Base-by-base conservation (phyloP, 345 rosid genomes). In the Acer saccharum region DNA sequence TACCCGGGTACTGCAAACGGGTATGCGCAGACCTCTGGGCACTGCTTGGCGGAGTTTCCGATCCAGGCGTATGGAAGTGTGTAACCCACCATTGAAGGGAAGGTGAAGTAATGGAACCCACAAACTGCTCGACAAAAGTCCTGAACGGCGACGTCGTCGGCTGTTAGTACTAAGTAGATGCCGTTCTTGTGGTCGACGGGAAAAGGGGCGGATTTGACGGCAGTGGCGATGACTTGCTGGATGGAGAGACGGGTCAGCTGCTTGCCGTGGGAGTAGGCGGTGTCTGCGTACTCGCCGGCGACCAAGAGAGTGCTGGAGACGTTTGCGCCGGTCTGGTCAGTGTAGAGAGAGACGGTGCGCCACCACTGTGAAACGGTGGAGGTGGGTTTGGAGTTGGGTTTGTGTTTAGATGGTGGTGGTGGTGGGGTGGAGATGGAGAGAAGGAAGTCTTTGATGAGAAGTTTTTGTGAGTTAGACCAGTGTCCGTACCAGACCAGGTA, bases 1-100 rank as follows among this genome's bases (percentile, higher is more conserved):
- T 96, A 96, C 0, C 86, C 95, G 1, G 99, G 99, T 6, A 96
- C 83, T 16, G 98, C 99, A 25, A 96, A 96, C 0, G 99, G 98
- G 61, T 92, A 96, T 0, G 99, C 91, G 78, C 99, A 96, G 3
- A 96, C 98, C 74, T 92, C 99, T 1, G 99, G 97, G 74, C 99
- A 96, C 70, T 90, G 98, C 50, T 87, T 85, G 0, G 87, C 98
- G 0, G 97, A 92, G 54, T 92, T 92, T 8, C 99, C 99, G 54
- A 96, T 84, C 99, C 99, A 96, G 3, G 99, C 99, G 84, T 93
- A 96, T 13, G 99, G 99, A 71, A 96, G 75, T 0, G 99, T 96
- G 92, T 96, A 91, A 6, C 99, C 99, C 32, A 96, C 99, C 91
- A 91, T 86, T 0, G 99, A 93, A 0, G 99, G 98, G 85, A 96